Base-by-base conservation (phyloP, 225 moss, liverwort and hornwort species). In the Pseudisothecium myosuroides region DNA sequence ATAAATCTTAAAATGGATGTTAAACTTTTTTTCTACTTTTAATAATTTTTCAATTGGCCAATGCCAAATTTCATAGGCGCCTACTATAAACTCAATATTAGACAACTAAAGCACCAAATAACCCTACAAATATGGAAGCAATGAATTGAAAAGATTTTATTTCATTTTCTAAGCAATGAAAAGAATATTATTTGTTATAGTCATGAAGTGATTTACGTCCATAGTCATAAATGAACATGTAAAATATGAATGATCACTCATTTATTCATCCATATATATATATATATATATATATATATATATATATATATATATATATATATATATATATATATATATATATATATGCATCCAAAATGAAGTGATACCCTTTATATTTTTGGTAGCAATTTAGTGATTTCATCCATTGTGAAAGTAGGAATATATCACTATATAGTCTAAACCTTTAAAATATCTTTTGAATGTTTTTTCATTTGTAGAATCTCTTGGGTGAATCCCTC, bases 401-500 rank as follows among this genome's bases (percentile, higher is more conserved):
- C 45, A 47, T 47, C 11, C 3, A 47, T 11, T 47, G 29, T 17
- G 11, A 74, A 47, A 47, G 10, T 47, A 0, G 17, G 0, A 17
- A 43, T 43, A 9, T 27, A 6, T 11, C 45, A 74, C 18, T 0
- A 43, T 15, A 47, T 74, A 29, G 10, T 74, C 27, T 16, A 28
- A 27, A 72, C 0, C 28, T 43, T 43, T 27, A 27, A 71, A 71
- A 10, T 17, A 27, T 7, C 28, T 72, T 43, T 16, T 43, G 9
- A 72, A 5, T 16, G 5, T 5, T 69, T 37, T 9, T 43, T 73
- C 45, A 73, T 16, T 17, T 4, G 17, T 0, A 29, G 0, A 14
- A 9, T 4, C 1, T 0, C 6, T 2, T 10, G 0, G 2, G 2
- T 28, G 10, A 47, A 29, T 73, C 10, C 29, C 0, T 47, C 3